Evolutionary conservation across 805 yeast genomes (phyloP).

Genomic region (Metschnikowia cubensis): DNA sequence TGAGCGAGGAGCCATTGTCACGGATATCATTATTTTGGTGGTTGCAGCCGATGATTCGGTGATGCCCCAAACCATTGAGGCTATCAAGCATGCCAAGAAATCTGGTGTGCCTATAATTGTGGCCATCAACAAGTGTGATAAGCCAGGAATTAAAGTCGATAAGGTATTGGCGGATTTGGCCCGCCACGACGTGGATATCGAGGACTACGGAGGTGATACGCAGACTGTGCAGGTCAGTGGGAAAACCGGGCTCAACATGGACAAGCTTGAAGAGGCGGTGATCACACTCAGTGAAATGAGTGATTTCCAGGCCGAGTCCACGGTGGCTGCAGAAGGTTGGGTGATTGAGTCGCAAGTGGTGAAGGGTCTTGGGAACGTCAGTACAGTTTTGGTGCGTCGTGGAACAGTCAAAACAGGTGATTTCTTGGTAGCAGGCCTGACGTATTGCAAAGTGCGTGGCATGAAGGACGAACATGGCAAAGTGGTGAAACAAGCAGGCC

Average conservation of each 20-base stretch:
- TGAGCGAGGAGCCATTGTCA: conserved; percentile 90
- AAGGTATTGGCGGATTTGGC: conserved; percentile 77
- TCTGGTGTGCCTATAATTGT: conserved; percentile 82
- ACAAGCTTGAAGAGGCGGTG: conserved; percentile 82
- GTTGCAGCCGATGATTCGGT: conserved; percentile 98
- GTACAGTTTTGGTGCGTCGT: conserved; percentile 77
- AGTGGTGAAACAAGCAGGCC: conserved; percentile 61
- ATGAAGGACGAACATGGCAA: conserved; percentile 74
- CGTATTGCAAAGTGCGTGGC: conserved; percentile 79
- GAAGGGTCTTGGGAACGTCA: conserved; percentile 78
- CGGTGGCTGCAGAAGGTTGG: conserved; percentile 75
- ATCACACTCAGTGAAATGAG: conserved; percentile 78
- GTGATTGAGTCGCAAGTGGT: conserved; percentile 79
- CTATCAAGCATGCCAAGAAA: conserved; percentile 84
- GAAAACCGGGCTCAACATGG: conserved; percentile 85
- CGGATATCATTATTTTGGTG: conserved; percentile 87
- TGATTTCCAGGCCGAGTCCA: conserved; percentile 64
- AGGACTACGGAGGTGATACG: conserved; percentile 92
- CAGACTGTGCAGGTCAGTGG: conserved; percentile 88
- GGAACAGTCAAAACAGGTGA: conserved; percentile 72
- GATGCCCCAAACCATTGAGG: conserved; percentile 96
- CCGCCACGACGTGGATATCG: conserved; percentile 74
- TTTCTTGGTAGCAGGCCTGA: conserved; percentile 78
- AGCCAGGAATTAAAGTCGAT: conserved; percentile 68
- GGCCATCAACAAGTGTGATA: conserved; percentile 90